These are phyloP conservation scores for Rhododendron kiyosumense DNA, from an alignment of 148 eudicot genomes.

Conservation along the genomic window DNA sequence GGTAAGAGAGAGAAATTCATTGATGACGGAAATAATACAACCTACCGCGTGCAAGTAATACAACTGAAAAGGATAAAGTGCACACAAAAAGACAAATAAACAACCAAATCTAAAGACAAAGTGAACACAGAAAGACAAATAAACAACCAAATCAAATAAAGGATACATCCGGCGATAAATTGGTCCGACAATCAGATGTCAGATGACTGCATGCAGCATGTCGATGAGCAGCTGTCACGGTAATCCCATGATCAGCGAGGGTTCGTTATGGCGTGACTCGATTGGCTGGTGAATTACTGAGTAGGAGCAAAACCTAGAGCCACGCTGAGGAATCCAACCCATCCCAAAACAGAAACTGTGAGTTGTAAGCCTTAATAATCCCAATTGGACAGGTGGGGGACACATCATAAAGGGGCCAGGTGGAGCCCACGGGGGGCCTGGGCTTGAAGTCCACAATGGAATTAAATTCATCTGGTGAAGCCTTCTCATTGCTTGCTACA, in stretches of 20 bases:
- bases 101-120: too few relatives aligned
- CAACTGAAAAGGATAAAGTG: too few relatives aligned
- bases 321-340: background rate
- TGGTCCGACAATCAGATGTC: too few relatives aligned
- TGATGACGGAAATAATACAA: too few relatives aligned
- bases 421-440: background rate
- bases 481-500: background rate
- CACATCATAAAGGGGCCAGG: constrained; percentile 5
- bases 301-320: background rate
- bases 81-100: too few relatives aligned
- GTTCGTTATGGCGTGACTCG: background rate
- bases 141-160: too few relatives aligned
- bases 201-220: too few relatives aligned
- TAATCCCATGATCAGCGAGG: rapidly evolving
- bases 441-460: background rate
- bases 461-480: background rate
- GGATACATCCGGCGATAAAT: too few relatives aligned
- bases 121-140: too few relatives aligned
- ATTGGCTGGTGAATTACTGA: background rate
- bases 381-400: constrained; percentile 17
- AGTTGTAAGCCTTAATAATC: constrained; percentile 14
- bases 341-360: background rate
- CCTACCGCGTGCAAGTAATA: too few relatives aligned
- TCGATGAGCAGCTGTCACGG: too few relatives aligned
- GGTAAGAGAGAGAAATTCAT: too few relatives aligned